phyloP scores from a whole-genome alignment of 75 land plant species.

The Cunninghamia lanceolata region DNA sequence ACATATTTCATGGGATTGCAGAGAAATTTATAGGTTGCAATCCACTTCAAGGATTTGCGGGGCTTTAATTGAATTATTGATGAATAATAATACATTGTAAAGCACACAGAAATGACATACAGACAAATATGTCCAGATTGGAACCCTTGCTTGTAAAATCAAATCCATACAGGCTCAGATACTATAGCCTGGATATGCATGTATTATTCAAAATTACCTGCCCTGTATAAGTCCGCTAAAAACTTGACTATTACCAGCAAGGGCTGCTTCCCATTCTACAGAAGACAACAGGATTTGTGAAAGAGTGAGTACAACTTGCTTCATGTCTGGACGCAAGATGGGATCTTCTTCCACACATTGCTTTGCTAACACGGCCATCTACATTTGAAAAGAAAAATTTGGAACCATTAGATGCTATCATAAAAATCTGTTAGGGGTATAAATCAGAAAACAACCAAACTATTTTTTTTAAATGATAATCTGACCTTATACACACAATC shows the following conservation, averaged over 20 bases:
- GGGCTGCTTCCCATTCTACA: constrained; percentile 86
- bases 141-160: neutral
- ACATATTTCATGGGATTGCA: neutral
- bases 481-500: constrained; percentile 74
- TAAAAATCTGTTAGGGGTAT: neutral
- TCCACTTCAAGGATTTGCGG: neutral
- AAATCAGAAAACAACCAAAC: neutral
- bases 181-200: neutral
- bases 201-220: constrained; percentile 40
- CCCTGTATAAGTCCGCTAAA: constrained; percentile 92
- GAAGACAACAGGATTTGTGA: constrained; percentile 78
- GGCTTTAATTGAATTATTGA: neutral
- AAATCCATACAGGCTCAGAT: neutral
- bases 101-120: neutral
- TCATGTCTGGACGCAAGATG: constrained; percentile 79
- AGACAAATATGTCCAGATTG: neutral
- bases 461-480: neutral
- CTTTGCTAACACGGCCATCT: constrained; percentile 83
- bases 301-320: constrained; percentile 66
- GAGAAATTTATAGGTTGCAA: neutral
- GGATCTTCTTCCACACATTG: constrained; percentile 88
- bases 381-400: neutral
- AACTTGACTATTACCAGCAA: constrained; percentile 86
- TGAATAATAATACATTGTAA: neutral
- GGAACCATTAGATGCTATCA: neutral